Evolutionary conservation across 2,329 filamentous ascomycete genomes (phyloP).

Genomic region (Fusarium drepaniforme): DNA sequence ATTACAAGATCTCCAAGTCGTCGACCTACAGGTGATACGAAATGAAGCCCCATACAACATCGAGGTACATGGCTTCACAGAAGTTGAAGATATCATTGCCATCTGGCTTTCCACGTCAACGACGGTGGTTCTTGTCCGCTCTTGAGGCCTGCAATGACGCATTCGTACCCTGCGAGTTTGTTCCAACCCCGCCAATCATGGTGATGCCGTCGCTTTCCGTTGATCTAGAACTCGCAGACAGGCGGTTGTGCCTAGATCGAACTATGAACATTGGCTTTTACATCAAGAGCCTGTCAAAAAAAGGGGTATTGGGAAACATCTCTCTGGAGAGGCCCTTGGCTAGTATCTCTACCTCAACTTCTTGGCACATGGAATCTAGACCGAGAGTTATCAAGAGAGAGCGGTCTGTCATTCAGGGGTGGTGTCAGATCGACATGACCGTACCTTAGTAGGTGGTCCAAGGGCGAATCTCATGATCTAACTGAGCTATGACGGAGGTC

Average conservation of each 20-base stretch:
- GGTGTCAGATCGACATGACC: not conserved
- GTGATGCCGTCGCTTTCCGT: constrained; percentile 14
- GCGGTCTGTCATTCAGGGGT: not conserved
- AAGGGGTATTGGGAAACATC: not conserved
- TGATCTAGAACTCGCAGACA: not conserved
- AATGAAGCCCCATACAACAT: constrained; percentile 12
- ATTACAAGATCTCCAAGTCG: constrained; percentile 15
- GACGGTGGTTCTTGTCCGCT: not conserved
- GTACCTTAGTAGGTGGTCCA: not conserved
- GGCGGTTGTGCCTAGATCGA: not conserved
- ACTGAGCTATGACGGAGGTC: not conserved
- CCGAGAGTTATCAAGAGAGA: not conserved
- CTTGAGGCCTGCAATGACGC: not conserved
- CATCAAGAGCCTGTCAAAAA: not conserved
- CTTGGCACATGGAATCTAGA: not conserved
- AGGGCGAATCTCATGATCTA: not conserved
- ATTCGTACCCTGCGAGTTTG: constrained; percentile 18
- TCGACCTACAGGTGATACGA: not conserved
- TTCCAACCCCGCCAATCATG: constrained; percentile 16
- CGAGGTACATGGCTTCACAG: constrained; percentile 12
- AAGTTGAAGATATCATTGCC: constrained; percentile 5
- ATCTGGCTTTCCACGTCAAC: constrained; percentile 15
- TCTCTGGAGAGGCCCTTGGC: not conserved
- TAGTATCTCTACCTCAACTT: not conserved
- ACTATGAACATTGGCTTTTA: not conserved